Evolutionary conservation across 225 moss, liverwort and hornwort genomes (phyloP).

Genomic region (Asterella californica): DNA sequence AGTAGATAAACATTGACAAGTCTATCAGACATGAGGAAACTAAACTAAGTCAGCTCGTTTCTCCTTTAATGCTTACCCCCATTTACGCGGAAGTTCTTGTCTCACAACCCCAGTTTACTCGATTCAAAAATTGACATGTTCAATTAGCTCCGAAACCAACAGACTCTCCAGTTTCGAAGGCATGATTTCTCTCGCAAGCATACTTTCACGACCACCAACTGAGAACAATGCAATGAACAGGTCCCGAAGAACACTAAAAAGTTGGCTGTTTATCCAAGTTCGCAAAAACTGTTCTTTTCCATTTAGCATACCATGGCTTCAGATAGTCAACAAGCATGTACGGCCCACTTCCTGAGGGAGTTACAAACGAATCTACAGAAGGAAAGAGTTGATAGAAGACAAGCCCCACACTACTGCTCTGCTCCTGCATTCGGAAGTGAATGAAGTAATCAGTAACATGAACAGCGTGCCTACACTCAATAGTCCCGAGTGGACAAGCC

Average conservation of each 20-base stretch:
- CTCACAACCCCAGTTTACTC: not conserved
- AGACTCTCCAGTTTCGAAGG: not conserved
- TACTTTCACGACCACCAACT: not conserved
- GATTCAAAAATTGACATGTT: not conserved
- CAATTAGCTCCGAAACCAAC: not conserved
- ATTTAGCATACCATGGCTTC: slow-evolving; percentile 58
- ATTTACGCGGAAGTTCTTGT: too few relatives aligned
- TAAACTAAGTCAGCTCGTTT: too few relatives aligned
- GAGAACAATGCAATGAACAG: not conserved
- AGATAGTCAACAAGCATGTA: slow-evolving; percentile 81
- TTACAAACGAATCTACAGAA: slow-evolving; percentile 61
- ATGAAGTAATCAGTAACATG: not conserved
- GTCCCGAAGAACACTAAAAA: not conserved
- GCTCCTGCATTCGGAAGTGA: slow-evolving; percentile 43
- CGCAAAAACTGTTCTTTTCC: not conserved
- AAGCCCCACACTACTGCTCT: slow-evolving; percentile 48
- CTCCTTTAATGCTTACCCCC: too few relatives aligned
- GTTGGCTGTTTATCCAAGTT: not conserved
- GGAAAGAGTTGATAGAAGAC: slow-evolving; percentile 67
- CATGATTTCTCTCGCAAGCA: not conserved
- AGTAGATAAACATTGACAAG: not conserved
- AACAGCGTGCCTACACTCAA: not conserved
- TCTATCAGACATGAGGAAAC: too few relatives aligned
- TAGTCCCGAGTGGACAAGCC: not conserved
- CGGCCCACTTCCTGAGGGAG: slow-evolving; percentile 75